Base-by-base conservation (phyloP, 805 yeast genomes). In the Kluyveromyces dobzhanskii region DNA sequence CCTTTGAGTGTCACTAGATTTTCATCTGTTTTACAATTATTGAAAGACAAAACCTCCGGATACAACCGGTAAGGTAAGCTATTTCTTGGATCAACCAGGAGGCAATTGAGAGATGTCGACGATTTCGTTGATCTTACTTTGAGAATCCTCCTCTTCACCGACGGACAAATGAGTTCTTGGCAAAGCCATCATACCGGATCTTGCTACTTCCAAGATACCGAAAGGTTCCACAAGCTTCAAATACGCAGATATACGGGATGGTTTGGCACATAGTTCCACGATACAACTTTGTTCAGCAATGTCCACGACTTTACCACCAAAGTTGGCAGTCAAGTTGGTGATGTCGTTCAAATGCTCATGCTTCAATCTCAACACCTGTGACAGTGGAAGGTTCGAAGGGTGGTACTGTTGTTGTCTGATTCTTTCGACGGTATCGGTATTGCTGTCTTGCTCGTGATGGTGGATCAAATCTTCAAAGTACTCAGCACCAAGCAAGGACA, bases 171-270 rank as follows among this genome's bases (percentile, higher is more conserved):
- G 96, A 36, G 97, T 85, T 74, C 97, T 80, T 57, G 97, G 94
- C 54, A 92, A 73, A 8, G 97, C 98, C 90, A 92, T 87, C 94
- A 90, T 85, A 67, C 98, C 98, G 18, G 95, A 82, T 67, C 98
- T 78, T 32, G 97, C 95, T 53, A 90, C 83, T 66, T 92, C 98
- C 56, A 92, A 73, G 42, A 92, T 80, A 57, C 98, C 98, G 58
- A 92, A 92, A 32, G 98, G 98, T 61, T 86, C 92, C 57, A 88
- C 71, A 58, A 92, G 76, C 46, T 83, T 84, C 58, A 92, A 76
- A 62, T 88, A 88, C 30, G 94, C 78, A 32, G 90, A 71, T 47
- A 92, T 73, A 64, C 97, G 78, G 39, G 84, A 76, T 27, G 97
- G 98, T 61, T 90, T 88, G 39, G 97, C 98, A 48, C 85, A 73